phyloP scores from a whole-genome alignment of 495 filamentous ascomycete genomes.

The Lasiosphaeris hirsuta region DNA sequence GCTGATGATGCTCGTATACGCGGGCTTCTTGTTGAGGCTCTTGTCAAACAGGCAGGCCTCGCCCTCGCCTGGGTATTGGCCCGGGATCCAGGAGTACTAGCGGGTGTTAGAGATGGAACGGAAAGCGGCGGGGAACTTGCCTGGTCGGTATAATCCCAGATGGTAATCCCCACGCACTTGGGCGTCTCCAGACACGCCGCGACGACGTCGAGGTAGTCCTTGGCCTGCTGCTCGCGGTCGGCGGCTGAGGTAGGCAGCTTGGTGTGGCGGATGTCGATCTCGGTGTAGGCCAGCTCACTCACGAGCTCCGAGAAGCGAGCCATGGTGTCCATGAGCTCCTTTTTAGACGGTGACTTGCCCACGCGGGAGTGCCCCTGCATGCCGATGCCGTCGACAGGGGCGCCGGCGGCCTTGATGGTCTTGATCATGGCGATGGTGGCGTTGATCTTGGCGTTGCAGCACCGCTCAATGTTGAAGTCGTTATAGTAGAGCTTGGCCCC shows the following conservation, averaged over 20 bases:
- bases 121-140: not conserved
- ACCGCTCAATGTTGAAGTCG: conserved; percentile 57
- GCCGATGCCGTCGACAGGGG: conserved; percentile 55
- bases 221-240: conserved; percentile 46
- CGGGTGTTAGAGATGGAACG: not conserved
- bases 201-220: conserved; percentile 49
- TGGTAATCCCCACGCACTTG: conserved; percentile 55
- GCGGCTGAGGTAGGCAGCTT: conserved; percentile 36
- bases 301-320: conserved; percentile 39
- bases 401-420: conserved; percentile 39
- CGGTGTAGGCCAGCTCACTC: conserved; percentile 55
- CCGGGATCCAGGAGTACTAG: conserved; percentile 47
- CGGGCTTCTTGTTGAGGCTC: conserved; percentile 48
- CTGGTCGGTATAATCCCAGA: conserved; percentile 60
- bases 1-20: conserved; percentile 36
- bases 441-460: conserved; percentile 46
- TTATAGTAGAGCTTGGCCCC: conserved; percentile 55
- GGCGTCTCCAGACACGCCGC: conserved; percentile 48
- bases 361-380: conserved; percentile 55
- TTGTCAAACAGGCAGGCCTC: conserved; percentile 50
- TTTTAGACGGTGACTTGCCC: conserved; percentile 40
- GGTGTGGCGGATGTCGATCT: conserved; percentile 52
- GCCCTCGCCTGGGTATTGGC: conserved; percentile 48
- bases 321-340: conserved; percentile 36
- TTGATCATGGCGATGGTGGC: conserved; percentile 43